These are phyloP conservation scores for Pezicula rhizophila DNA, from an alignment of 2,329 filamentous ascomycete species.

Conservation along the genomic window DNA sequence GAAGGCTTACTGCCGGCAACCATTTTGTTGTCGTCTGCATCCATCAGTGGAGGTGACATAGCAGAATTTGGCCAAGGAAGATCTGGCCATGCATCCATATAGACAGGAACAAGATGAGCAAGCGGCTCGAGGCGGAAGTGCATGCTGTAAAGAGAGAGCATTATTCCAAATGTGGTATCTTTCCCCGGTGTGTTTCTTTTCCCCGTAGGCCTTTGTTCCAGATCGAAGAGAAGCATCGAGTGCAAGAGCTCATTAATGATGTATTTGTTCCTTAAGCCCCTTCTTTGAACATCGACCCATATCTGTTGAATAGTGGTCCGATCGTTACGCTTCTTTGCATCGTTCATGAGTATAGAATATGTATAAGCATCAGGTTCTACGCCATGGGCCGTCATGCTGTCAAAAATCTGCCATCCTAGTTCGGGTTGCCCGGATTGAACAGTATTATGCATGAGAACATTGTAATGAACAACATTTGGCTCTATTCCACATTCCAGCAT, in stretches of 20 bases:
- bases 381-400: constrained; percentile 52
- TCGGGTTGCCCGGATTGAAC: constrained; percentile 56
- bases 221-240: constrained; percentile 38
- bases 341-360: constrained; percentile 64
- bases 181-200: constrained; percentile 1
- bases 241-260: constrained; percentile 49
- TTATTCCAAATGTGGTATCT: constrained; percentile 19
- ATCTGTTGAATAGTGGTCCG: constrained; percentile 45
- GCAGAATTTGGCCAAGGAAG: neutral
- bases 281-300: constrained; percentile 44
- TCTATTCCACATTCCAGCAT: constrained; percentile 55
- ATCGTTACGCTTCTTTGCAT: constrained; percentile 48
- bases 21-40: neutral
- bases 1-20: neutral
- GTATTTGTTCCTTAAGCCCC: constrained; percentile 40
- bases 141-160: constrained; percentile 26
- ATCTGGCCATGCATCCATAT: constrained; percentile 32
- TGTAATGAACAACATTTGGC: constrained; percentile 58
- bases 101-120: constrained; percentile 24
- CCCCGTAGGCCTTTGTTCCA: neutral
- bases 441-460: constrained; percentile 65
- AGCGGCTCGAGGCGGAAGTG: constrained; percentile 26
- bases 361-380: constrained; percentile 60
- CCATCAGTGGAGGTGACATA: neutral
- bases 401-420: constrained; percentile 59